These are phyloP conservation scores for Fusarium pseudoanthophilum DNA, from an alignment of 2,329 filamentous ascomycete genomes.

Conservation along the genomic window DNA sequence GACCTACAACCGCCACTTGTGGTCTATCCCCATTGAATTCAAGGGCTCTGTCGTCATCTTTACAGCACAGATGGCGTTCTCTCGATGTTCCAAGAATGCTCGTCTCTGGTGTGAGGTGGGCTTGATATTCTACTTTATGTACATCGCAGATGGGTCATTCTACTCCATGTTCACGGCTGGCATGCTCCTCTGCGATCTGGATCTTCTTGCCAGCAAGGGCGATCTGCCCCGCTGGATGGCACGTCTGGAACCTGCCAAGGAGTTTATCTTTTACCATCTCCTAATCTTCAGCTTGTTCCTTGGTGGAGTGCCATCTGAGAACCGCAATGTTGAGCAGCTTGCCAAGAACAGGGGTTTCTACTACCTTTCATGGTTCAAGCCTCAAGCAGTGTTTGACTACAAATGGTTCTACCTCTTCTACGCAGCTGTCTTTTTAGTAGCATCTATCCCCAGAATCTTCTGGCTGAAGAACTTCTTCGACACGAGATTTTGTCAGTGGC, in stretches of 20 bases:
- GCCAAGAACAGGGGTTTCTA: conserved; percentile 68
- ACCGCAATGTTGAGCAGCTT: conserved; percentile 59
- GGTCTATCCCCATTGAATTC: conserved; percentile 73
- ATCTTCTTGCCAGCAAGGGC: conserved; percentile 61
- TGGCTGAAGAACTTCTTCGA: conserved; percentile 70
- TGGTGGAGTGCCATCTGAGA: conserved; percentile 68
- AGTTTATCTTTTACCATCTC: conserved; percentile 62
- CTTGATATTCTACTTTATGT: conserved; percentile 73
- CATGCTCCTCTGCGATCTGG: conserved; percentile 71
- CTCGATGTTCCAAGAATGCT: conserved; percentile 63
- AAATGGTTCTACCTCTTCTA: conserved; percentile 77
- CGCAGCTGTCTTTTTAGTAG: conserved; percentile 67
- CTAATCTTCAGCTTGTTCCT: conserved; percentile 66
- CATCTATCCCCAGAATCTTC: conserved; percentile 65
- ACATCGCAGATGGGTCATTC: conserved; percentile 72
- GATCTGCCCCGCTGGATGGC: conserved; percentile 63
- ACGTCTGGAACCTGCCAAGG: conserved; percentile 59
- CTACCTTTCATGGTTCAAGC: conserved; percentile 69
- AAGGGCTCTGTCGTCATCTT: conserved; percentile 73
- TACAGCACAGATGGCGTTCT: conserved; percentile 65
- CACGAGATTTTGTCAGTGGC: conserved; percentile 66
- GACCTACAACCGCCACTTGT: conserved; percentile 65
- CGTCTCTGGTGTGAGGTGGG: conserved; percentile 64
- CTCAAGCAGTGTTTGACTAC: conserved; percentile 71
- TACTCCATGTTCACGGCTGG: conserved; percentile 69